These are phyloP conservation scores for Sodiomyces alkalinus DNA, from an alignment of 2,329 filamentous ascomycete genomes.

Conservation along the genomic window DNA sequence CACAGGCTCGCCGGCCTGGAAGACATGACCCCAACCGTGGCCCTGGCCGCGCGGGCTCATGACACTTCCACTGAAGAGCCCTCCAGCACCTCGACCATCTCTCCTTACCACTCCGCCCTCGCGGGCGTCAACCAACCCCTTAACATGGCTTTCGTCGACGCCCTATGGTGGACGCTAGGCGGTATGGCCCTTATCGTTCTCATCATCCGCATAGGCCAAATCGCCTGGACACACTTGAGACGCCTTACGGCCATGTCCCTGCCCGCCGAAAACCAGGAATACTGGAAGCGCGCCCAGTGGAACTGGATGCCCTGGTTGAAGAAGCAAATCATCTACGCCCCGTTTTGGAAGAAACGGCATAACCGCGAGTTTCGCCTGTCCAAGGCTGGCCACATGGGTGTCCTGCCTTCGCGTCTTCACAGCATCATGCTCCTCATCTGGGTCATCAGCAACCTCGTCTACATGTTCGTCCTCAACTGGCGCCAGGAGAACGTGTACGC, in stretches of 20 bases:
- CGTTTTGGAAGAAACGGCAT: conserved; percentile 48
- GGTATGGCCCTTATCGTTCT: conserved; percentile 38
- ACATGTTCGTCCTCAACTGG: conserved; percentile 49
- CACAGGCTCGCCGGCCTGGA: conserved; percentile 14
- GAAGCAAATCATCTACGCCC: conserved; percentile 47
- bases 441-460: conserved; percentile 43
- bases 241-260: conserved; percentile 43
- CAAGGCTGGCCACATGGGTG: conserved; percentile 42
- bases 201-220: conserved; percentile 34
- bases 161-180: conserved; percentile 46
- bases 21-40: conserved; percentile 15
- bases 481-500: conserved; percentile 40
- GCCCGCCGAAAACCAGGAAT: conserved; percentile 35
- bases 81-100: conserved; percentile 28
- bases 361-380: conserved; percentile 52
- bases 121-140: conserved; percentile 44
- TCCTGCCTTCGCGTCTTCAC: conserved; percentile 50
- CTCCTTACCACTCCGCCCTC: conserved; percentile 38
- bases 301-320: conserved; percentile 47
- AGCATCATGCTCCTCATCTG: conserved; percentile 40
- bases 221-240: conserved; percentile 39
- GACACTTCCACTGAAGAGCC: conserved; percentile 11
- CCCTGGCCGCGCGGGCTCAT: conserved; percentile 14
- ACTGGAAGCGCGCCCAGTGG: conserved; percentile 44
- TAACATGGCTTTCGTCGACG: conserved; percentile 41